Evolutionary conservation across 2,329 filamentous ascomycete genomes (phyloP).

Genomic region (Thelonectria discophora): DNA sequence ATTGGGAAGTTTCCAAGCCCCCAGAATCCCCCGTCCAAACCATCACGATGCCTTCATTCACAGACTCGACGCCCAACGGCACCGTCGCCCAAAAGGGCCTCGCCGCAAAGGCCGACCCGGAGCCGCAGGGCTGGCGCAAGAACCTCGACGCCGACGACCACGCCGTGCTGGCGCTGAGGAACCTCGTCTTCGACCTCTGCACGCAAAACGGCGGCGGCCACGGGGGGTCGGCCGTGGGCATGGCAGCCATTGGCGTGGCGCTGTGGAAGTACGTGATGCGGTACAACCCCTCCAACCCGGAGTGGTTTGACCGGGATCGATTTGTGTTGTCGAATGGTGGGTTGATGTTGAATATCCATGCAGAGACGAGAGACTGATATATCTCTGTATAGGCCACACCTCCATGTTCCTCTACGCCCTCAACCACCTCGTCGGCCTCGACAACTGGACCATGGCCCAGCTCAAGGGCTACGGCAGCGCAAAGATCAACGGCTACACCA

Average conservation of each 20-base stretch:
- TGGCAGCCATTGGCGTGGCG: conserved; percentile 41
- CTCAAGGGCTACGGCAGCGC: conserved; percentile 57
- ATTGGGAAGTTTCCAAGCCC: neutral
- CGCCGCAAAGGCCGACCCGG: neutral
- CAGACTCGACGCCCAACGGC: conserved; percentile 6
- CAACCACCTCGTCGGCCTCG: conserved; percentile 59
- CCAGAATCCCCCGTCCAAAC: neutral
- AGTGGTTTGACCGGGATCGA: conserved; percentile 66
- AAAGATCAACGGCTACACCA: conserved; percentile 45
- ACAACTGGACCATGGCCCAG: conserved; percentile 61
- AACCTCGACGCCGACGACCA: conserved; percentile 19
- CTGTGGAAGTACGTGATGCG: conserved; percentile 69
- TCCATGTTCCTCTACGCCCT: conserved; percentile 61
- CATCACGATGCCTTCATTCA: conserved; percentile 15
- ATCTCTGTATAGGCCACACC: conserved; percentile 51
- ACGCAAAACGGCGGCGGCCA: conserved; percentile 25
- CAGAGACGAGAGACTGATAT: neutral
- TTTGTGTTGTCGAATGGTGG: conserved; percentile 67
- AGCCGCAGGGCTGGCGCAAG: conserved; percentile 6
- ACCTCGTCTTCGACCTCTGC: conserved; percentile 24
- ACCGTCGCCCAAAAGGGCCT: neutral
- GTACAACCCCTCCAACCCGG: conserved; percentile 61
- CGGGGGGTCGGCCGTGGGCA: conserved; percentile 22
- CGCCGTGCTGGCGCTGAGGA: conserved; percentile 26
- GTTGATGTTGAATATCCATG: neutral